Base-by-base conservation (phyloP, 2,329 filamentous ascomycete species). In the Sarocladium oryzae region DNA sequence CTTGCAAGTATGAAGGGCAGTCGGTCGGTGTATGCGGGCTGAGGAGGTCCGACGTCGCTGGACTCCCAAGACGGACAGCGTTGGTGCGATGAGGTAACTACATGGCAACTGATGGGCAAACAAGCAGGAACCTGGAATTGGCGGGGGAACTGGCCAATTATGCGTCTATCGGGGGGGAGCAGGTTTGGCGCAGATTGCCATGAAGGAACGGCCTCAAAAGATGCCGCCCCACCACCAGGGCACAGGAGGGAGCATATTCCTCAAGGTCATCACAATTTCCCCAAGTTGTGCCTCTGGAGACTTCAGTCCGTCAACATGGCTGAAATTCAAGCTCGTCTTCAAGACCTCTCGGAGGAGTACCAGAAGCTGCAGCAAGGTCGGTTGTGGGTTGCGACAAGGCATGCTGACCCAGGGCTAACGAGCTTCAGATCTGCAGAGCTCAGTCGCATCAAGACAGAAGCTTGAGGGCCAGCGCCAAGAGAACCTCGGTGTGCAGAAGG, bases 401-500 rank as follows among this genome's bases (percentile, higher is more conserved):
- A n/a, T 11, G 4, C 13, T 16, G 46, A 20, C 11, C 30, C 28
- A 24, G 13, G 21, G 21, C 54, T 60, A 15, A 55, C 30, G 7
- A 45, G 16, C 1, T 16, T 8, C 50, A 96, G 93, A 97, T 60
- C 79, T 97, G 51, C 87, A 90, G 67, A 79, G 76, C 38, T 74
- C 82, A 16, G 82, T 97, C 23, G 77, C 84, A 40, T 87, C 89
- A 9, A 82, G 91, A 56, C 91, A 99, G 72, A 95, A 88, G 70
- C 82, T 99, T 6, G 91, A 96, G 66, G 88, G 90, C 6, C 93
- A 99, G 69, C 88, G 88, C 66, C 89, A 96, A 64, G 93, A 99
- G 68, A 99, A 97, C 65, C 72, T 85, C 46, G 85, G 86, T 15
- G 93, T 99, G 9, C 84, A 95, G 67, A 86, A 88, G 71, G 88